phyloP scores from a whole-genome alignment of 2,329 filamentous ascomycete species.

The Cordyceps fumosorosea region DNA sequence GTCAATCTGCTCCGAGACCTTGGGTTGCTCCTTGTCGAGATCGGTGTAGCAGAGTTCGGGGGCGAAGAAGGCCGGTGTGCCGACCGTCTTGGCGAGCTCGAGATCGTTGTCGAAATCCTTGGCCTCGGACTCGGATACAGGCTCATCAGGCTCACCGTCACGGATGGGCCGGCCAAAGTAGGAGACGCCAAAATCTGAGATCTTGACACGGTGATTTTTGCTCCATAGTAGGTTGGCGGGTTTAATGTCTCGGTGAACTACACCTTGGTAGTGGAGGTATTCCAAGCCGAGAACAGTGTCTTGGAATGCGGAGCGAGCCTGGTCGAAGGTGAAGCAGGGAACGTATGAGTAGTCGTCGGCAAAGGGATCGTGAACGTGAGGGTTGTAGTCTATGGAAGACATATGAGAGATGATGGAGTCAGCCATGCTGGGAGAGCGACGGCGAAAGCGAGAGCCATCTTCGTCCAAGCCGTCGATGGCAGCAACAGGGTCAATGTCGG shows the following conservation, averaged over 20 bases:
- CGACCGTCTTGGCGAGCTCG: constrained; percentile 96
- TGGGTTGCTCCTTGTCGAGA: constrained; percentile 60
- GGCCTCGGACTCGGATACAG: constrained; percentile 71
- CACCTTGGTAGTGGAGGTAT: constrained; percentile 83
- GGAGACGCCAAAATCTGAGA: constrained; percentile 97
- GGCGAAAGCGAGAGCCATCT: constrained; percentile 52
- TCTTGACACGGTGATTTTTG: constrained; percentile 81
- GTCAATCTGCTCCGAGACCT: constrained; percentile 88
- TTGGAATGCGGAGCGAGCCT: constrained; percentile 78
- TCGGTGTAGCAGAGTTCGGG: constrained; percentile 93
- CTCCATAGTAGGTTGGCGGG: constrained; percentile 89
- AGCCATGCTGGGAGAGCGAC: constrained; percentile 71
- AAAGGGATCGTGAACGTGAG: constrained; percentile 55
- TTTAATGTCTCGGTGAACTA: constrained; percentile 80
- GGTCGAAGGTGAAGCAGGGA: constrained; percentile 80
- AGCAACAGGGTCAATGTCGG: constrained; percentile 44
- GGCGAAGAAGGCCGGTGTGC: constrained; percentile 94
- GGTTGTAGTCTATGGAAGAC: constrained; percentile 56
- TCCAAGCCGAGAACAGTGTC: constrained; percentile 91
- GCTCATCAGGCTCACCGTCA: constrained; percentile 73
- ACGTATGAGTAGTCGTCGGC: constrained; percentile 90
- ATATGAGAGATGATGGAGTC: constrained; percentile 69
- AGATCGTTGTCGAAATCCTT: constrained; percentile 86
- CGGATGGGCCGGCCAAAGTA: constrained; percentile 87
- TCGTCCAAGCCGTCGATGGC: constrained; percentile 63